These are phyloP conservation scores for Acanthamoeba triangularis DNA, from an alignment of 208 protist genomes.

Conservation along the genomic window DNA sequence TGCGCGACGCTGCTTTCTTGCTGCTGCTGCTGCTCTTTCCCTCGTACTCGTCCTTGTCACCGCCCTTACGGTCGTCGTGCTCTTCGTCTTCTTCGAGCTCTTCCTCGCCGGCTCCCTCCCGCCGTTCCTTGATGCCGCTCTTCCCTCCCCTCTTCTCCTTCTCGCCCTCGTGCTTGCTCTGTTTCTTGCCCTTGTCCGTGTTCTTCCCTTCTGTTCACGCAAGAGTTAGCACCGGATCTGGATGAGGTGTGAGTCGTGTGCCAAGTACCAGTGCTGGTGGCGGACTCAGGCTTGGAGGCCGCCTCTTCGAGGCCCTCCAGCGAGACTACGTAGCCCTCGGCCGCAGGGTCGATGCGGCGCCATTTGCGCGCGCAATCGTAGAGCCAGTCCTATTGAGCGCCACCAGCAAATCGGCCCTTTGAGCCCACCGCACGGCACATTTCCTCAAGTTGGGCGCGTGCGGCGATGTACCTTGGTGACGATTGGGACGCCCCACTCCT, in stretches of 20 bases:
- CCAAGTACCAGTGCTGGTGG: neutral
- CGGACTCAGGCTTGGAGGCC: neutral
- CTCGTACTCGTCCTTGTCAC: neutral
- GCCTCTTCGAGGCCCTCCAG: neutral
- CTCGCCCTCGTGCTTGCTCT: neutral
- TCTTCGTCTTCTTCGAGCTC: slow-evolving; percentile 2
- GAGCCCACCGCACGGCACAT: neutral
- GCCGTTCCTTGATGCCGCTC: neutral
- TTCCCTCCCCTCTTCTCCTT: neutral
- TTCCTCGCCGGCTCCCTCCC: neutral
- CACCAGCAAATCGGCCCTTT: neutral
- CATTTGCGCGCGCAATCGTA: slow-evolving; percentile 61
- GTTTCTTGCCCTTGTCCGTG: neutral
- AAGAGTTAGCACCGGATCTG: too few relatives aligned
- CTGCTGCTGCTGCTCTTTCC: neutral
- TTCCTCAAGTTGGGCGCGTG: neutral
- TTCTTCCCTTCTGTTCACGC: neutral
- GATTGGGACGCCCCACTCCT: slow-evolving; percentile 19
- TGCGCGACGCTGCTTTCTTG: neutral
- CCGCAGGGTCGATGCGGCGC: neutral
- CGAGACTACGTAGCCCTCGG: neutral
- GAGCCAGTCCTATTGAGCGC: slow-evolving; percentile 38
- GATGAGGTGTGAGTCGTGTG: neutral
- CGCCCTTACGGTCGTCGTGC: neutral
- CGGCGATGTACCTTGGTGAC: neutral